Evolutionary conservation across 2,329 filamentous ascomycete genomes (phyloP), one percentile per base, ranked within the genome.

Genomic region (Mycosphaerelloides madeirae): DNA sequence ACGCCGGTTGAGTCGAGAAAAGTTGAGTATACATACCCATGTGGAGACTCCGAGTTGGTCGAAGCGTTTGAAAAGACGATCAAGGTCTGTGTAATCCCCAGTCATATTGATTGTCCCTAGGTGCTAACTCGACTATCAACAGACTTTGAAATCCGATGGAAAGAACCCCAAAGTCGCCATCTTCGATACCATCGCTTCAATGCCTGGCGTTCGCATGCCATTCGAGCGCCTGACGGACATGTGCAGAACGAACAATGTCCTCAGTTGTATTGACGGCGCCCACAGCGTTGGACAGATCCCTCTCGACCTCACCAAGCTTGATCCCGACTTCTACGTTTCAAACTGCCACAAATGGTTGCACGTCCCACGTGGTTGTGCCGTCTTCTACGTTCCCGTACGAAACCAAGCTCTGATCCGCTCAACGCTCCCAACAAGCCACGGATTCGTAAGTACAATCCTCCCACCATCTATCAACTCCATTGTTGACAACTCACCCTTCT

Each of bases 321-420:
- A 89, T 50, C 83, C 88, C 0, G 90, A 96, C 65, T 96, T 95
- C 68, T 87, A 94, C 60, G 77, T 91, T 12, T 84, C 77, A 43
- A 96, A 96, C 64, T 87, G 82, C 56, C 87, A 95, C 71, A 95
- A 95, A 64, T 97, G 91, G 91, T 79, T 96, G 6, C 83, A 80
- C 59, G 79, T 80, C 1, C 91, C 90, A 1, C 81, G 90, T 25
- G 84, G 83, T 13, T 89, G 85, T 61, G 88, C 88, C 2, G 71
- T 93, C 3, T 79, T 96, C 53, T 85, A 94, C 65, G 85, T 93
- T 1, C 85, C 89, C 0, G 48, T 73, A 14, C 76, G 84, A 16
- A 89, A 94, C 64, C 91, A 96, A 64, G 69, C 73, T 38, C 66
- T 94, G 33, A 80, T 96, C 32, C 77, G 81, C 12, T 82, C 82